Evolutionary conservation across 2,329 filamentous ascomycete genomes (phyloP), one percentile per base, ranked within the genome.

Genomic region (Cladosporium austrohemisphaericum): DNA sequence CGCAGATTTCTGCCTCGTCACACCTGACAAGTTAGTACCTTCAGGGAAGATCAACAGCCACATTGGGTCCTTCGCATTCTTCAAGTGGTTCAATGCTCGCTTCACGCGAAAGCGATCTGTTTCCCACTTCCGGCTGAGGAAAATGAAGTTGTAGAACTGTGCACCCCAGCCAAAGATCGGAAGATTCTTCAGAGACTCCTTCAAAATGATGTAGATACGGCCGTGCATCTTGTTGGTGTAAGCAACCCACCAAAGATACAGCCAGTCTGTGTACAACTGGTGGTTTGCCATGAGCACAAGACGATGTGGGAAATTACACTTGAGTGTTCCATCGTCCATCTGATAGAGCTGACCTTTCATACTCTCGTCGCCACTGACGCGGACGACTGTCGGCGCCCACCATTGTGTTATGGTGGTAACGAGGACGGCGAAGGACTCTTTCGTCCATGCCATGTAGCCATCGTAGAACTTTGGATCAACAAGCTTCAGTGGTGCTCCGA

Each of bases 221-320:
- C 90, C 89, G 60, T 93, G 86, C 80, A 89, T 88, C 46, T 79
- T 77, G 50, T 86, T 86, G 20, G 86, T 88, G 61, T 95, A 95
- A n/a, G 84, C 87, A 20, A 89, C 84, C 89, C 89, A 95, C 89
- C 89, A 95, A 6, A 95, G 78, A 65, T 95, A 95, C 7, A 94
- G 70, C 89, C 88, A 95, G 69, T 95, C 88, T 7, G 88, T 92
- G 65, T 95, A 94, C 45, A 94, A 83, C 58, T 91, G 88, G 64
- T 95, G 89, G 64, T 95, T 95, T 20, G 89, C 88, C 66, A 94
- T 87, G 70, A 95, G 73, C 20, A 95, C 78, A 63, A 94, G 73
- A 41, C 89, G 80, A 63, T 93, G 84, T 0, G 89, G 88, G 56
- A 95, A 95, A 56, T 81, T 76, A 65, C 88, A 90, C 60, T 89